Conservation (phyloP, 139 green algal genomes). For the Asterochloris sp. region DNA sequence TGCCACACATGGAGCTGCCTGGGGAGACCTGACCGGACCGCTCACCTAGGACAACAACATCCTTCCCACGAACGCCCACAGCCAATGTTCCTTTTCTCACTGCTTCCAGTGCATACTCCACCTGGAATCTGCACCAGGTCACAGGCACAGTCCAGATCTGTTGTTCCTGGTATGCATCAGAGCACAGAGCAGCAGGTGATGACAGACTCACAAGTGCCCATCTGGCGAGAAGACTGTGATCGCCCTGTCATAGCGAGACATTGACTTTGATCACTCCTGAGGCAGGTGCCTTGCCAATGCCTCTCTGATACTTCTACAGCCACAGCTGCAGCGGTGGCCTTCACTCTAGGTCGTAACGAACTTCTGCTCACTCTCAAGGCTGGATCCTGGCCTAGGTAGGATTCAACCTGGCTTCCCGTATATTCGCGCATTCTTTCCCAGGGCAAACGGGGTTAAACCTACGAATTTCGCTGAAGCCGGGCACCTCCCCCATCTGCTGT, state of each 20-base stretch:
- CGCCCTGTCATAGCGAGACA: constrained; percentile 90
- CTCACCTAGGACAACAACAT: constrained; percentile 88
- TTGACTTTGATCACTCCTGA: no score
- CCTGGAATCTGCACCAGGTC: constrained; percentile 68
- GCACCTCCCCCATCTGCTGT: no score
- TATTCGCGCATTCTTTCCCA: no score
- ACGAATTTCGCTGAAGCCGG: no score
- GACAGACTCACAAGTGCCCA: constrained; percentile 71
- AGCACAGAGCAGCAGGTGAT: neutral
- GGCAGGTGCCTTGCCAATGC: no score
- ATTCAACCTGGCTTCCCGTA: no score
- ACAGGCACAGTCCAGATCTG: neutral
- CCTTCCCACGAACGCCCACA: constrained; percentile 87
- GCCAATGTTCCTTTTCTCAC: constrained; percentile 92
- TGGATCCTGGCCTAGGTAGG: no score
- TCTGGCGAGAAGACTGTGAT: constrained; percentile 99
- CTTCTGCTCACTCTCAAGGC: no score
- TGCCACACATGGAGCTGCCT: neutral
- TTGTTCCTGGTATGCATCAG: neutral
- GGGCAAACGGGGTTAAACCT: no score
- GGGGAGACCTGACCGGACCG: neutral
- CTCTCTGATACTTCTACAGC: no score
- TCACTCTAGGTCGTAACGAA: no score
- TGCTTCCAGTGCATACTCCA: constrained; percentile 98
- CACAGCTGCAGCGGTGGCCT: no score